Base-by-base conservation (phyloP, 768 basidiomycete species). In the Trametes meyenii region DNA sequence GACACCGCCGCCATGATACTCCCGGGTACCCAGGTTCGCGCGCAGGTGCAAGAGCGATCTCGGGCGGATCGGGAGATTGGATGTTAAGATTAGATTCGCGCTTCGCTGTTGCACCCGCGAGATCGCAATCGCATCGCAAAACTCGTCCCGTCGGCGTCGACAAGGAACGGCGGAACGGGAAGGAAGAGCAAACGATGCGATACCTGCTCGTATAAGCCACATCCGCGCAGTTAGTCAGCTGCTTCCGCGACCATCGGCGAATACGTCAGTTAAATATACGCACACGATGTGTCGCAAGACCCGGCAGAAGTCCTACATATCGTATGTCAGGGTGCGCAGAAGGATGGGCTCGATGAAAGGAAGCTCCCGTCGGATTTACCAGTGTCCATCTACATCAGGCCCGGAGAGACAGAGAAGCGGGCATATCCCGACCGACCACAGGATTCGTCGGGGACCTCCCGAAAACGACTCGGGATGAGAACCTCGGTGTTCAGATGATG, bases 51-150 rank as follows among this genome's bases (percentile, higher is more conserved):
- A 14, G 35, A 43, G 29, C 36, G 33, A 53, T 60, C 59, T 60
- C 36, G 52, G 53, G 26, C n/a, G 49, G 33, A 62, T 62, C 60
- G 60, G 55, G 44, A 63, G 62, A 63, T 58, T 43, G 56, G 24
- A 57, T 54, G 57, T 43, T 33, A n/a, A 48, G 62, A 63, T 58
- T 38, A 33, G 56, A 43, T 58, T 40, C 23, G 24, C 39, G 26
- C 23, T 33, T 48, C 44, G 33, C 35, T 36, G 29, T 19, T 14
- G 39, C n/a, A 19, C 38, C 45, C 40, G 51, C 33, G 16, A 40
- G 49, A 62, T 56, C 38, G 33, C 33, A 35, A 50, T 50, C 53
- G 39, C 24, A 33, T 51, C 19, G 50, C 3, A 38, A 4, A 33
- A 14, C 5, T 36, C 1, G 49, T 17, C 33, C n/a, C 43, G 17